Evolutionary conservation across 2,329 filamentous ascomycete genomes (phyloP).

Genomic region (Phaeosphaeriaceae sp.): DNA sequence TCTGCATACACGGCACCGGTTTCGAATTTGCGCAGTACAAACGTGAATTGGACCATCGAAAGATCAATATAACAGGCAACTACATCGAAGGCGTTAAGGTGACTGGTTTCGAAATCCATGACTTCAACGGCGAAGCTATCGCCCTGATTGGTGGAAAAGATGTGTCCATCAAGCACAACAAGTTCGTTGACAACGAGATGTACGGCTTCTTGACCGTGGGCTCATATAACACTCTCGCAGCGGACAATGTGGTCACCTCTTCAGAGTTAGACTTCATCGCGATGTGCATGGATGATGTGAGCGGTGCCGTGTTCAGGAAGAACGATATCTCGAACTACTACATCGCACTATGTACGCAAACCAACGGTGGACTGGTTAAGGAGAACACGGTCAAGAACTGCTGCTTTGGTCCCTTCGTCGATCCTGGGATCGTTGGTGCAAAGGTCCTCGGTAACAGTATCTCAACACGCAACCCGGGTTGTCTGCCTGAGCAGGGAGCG

Average conservation of each 20-base stretch:
- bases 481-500: slow-evolving; percentile 13
- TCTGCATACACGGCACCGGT: slow-evolving; percentile 15
- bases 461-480: slow-evolving; percentile 2
- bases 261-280: slow-evolving; percentile 8
- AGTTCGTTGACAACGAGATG: slow-evolving; percentile 9
- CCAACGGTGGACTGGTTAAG: slow-evolving; percentile 7
- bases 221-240: slow-evolving; percentile 9
- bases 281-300: slow-evolving; percentile 24
- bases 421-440: slow-evolving; percentile 13
- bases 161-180: slow-evolving; percentile 12
- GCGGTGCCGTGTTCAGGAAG: slow-evolving; percentile 7
- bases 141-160: slow-evolving; percentile 17
- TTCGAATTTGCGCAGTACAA: slow-evolving; percentile 4
- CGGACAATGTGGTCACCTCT: slow-evolving; percentile 7
- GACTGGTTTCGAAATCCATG: slow-evolving; percentile 12
- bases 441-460: slow-evolving; percentile 16
- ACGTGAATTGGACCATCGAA: slow-evolving; percentile 1
- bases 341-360: slow-evolving; percentile 19
- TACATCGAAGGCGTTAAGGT: slow-evolving; percentile 17
- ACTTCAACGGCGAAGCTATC: slow-evolving; percentile 18
- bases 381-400: slow-evolving; percentile 13
- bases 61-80: slow-evolving; percentile 1
- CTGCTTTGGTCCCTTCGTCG: slow-evolving; percentile 17
- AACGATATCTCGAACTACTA: slow-evolving; percentile 18
- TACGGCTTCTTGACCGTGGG: slow-evolving; percentile 23